Base-by-base conservation (phyloP, 73 alveolate genomes). In the Stentor coeruleus region DNA sequence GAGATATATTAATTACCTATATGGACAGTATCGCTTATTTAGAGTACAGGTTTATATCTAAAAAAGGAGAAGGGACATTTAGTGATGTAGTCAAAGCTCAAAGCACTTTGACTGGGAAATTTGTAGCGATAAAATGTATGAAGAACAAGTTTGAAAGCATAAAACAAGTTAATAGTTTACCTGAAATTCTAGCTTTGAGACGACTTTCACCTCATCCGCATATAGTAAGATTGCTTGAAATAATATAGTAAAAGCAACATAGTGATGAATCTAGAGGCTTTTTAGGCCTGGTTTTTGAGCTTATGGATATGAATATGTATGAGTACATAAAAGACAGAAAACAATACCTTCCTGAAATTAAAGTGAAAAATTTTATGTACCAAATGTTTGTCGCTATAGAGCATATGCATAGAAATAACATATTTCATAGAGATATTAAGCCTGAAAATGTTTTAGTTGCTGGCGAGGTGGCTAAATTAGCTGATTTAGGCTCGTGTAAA, bases 201-300 rank as follows among this genome's bases (percentile, higher is more conserved):
- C 87, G 96, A 77, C 83, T 96, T 20, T 90, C 97, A 72, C 98
- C 97, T 55, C 98, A 92, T 74, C 97, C 95, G 42, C 94, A 96
- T 76, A 92, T 96, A 72, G 91, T 96, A 60, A 92, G 92, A 83
- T 75, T 96, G 38, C 90, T 96, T 26, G 96, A 91, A 76, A 92
- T 89, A 3, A 81, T 91, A 37, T 91, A 91, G 93, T 87, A 87
- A 39, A 31, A 28, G 30, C n/a, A 11, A 88, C 81, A 41, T n/a
- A n/a, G n/a, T n/a, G n/a, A n/a, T n/a, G n/a, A n/a, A n/a, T n/a
- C n/a, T n/a, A n/a, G n/a, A n/a, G n/a, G n/a, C n/a, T n/a, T n/a
- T n/a, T 58, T 84, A 37, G 84, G 86, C n/a, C 41, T 84, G 39
- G 86, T 84, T 1, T 84, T 84, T 40, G 90, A 84, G 57, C 74